phyloP scores from a whole-genome alignment of 2,329 filamentous ascomycete genomes.

The Exophiala xenobiotica region DNA sequence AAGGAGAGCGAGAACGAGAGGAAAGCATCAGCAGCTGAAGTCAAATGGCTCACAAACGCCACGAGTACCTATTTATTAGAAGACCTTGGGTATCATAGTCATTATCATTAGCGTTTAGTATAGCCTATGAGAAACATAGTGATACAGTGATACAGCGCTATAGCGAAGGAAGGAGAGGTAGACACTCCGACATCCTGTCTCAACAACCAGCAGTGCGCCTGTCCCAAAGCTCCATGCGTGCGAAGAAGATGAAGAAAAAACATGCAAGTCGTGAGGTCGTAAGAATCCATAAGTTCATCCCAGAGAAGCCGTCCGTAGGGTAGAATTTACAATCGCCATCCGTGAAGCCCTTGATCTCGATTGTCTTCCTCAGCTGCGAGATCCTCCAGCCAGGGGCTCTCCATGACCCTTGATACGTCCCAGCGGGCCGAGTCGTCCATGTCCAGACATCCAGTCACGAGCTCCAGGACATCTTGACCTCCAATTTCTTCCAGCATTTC shows the following conservation, averaged over 20 bases:
- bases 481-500: constrained; percentile 22
- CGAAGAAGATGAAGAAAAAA: background rate
- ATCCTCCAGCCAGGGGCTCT: constrained; percentile 55
- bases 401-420: constrained; percentile 57
- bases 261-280: background rate
- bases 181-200: too few relatives aligned
- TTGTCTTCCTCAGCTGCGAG: constrained; percentile 18
- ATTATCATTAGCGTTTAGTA: background rate
- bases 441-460: constrained; percentile 61
- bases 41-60: too few relatives aligned
- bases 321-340: constrained; percentile 24
- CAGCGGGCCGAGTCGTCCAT: constrained; percentile 56
- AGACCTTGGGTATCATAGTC: background rate
- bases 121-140: too few relatives aligned
- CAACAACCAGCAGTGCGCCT: too few relatives aligned
- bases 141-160: too few relatives aligned
- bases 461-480: constrained; percentile 49
- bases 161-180: background rate
- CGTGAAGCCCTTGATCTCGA: constrained; percentile 9
- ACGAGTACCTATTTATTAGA: too few relatives aligned
- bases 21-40: background rate
- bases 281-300: too few relatives aligned
- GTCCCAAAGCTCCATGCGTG: background rate
- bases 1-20: too few relatives aligned
- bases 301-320: too few relatives aligned